These are phyloP conservation scores for Amauroascus niger DNA, from an alignment of 2,329 filamentous ascomycete genomes.

Conservation along the genomic window DNA sequence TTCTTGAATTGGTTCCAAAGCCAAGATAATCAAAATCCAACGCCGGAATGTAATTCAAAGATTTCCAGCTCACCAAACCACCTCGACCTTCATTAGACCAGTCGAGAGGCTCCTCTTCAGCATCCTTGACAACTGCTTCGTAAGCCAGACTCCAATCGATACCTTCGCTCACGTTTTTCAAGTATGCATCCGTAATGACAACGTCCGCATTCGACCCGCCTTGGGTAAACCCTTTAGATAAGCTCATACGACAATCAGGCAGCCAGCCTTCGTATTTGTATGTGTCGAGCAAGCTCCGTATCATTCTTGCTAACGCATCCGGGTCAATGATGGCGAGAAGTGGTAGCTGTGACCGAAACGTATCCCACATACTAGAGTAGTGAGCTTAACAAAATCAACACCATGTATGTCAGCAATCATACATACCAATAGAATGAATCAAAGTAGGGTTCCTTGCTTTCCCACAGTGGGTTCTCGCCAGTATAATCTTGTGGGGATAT, in stretches of 20 bases:
- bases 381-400: neutral
- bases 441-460: constrained; percentile 58
- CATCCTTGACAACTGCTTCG: constrained; percentile 61
- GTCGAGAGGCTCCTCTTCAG: constrained; percentile 58
- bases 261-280: constrained; percentile 61
- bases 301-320: constrained; percentile 52
- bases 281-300: constrained; percentile 61
- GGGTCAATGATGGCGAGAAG: constrained; percentile 61
- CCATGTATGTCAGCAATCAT: neutral
- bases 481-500: constrained; percentile 66
- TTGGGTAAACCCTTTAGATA: constrained; percentile 64
- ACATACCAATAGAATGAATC: constrained; percentile 62
- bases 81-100: constrained; percentile 64
- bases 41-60: constrained; percentile 59
- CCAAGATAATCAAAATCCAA: constrained; percentile 58
- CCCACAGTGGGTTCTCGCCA: constrained; percentile 60
- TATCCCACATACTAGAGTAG: constrained; percentile 53
- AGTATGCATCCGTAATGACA: constrained; percentile 55
- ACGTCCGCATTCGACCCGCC: constrained; percentile 66
- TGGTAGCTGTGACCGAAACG: constrained; percentile 58
- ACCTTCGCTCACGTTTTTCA: constrained; percentile 53
- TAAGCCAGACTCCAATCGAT: constrained; percentile 63
- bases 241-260: constrained; percentile 66
- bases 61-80: constrained; percentile 62
- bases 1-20: constrained; percentile 60